Evolutionary conservation across 495 filamentous ascomycete genomes (phyloP).

Genomic region (Clohesyomyces aquaticus): DNA sequence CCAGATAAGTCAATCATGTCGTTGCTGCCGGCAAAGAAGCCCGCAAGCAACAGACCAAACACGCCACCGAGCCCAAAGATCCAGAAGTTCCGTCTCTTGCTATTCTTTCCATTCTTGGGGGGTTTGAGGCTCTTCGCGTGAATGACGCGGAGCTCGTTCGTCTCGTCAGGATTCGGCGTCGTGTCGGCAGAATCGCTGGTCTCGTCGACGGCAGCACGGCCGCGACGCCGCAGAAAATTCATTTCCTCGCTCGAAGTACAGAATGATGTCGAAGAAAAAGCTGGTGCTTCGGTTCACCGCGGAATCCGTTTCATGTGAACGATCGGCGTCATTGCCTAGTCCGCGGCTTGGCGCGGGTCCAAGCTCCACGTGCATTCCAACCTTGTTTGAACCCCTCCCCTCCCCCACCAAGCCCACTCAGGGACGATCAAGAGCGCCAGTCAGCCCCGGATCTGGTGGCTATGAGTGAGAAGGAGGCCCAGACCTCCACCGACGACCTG

Average conservation of each 20-base stretch:
- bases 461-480: slow-evolving; percentile 33
- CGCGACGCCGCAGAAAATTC: slow-evolving; percentile 46
- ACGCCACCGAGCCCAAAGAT: slow-evolving; percentile 83
- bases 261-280: neutral
- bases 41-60: slow-evolving; percentile 78
- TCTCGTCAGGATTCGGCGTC: slow-evolving; percentile 28
- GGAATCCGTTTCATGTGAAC: slow-evolving; percentile 17
- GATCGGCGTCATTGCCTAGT: slow-evolving; percentile 27
- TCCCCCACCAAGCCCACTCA: neutral
- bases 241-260: slow-evolving; percentile 24
- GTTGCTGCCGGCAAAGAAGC: slow-evolving; percentile 81
- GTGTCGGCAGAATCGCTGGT: slow-evolving; percentile 25
- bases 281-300: neutral
- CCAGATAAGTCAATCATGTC: slow-evolving; percentile 76
- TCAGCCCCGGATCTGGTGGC: slow-evolving; percentile 7
- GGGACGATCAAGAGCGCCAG: slow-evolving; percentile 5
- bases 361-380: slow-evolving; percentile 5
- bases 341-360: neutral
- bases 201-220: slow-evolving; percentile 22
- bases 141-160: slow-evolving; percentile 41
- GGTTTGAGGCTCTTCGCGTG: slow-evolving; percentile 46
- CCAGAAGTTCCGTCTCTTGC: slow-evolving; percentile 61
- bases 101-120: slow-evolving; percentile 56
- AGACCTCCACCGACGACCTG: slow-evolving; percentile 53
- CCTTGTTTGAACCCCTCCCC: neutral